phyloP scores from a whole-genome alignment of 345 rosid species.

The Gossypium stocksii region DNA sequence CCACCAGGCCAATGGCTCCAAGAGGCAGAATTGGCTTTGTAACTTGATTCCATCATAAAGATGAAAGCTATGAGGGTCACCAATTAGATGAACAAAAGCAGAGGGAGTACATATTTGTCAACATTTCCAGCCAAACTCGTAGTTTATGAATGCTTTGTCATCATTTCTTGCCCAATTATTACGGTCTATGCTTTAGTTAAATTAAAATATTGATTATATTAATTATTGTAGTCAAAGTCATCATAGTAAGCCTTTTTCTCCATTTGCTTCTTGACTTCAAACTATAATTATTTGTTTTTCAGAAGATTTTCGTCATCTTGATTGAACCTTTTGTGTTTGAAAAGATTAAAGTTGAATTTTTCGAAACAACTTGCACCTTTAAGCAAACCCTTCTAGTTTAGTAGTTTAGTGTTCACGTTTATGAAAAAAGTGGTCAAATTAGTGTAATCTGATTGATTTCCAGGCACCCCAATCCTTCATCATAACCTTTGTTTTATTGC shows the following conservation, averaged over 20 bases:
- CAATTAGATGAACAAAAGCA: neutral
- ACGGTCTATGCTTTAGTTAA: too few relatives aligned
- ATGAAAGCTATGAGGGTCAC: neutral
- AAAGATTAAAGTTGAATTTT: too few relatives aligned
- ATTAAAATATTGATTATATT: too few relatives aligned
- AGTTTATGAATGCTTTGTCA: too few relatives aligned
- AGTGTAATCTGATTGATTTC: neutral
- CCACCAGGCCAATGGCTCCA: neutral
- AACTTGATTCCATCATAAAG: neutral
- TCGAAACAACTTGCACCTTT: too few relatives aligned
- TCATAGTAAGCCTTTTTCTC: too few relatives aligned
- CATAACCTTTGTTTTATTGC: neutral
- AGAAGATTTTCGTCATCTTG: too few relatives aligned
- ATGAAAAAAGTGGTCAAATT: neutral
- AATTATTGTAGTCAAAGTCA: too few relatives aligned
- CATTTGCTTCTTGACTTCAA: too few relatives aligned
- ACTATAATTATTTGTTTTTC: too few relatives aligned
- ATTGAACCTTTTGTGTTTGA: too few relatives aligned
- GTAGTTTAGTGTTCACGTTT: neutral
- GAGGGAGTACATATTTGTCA: neutral
- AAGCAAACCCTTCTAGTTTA: neutral
- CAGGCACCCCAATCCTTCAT: neutral
- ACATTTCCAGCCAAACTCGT: neutral
- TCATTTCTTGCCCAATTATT: too few relatives aligned
- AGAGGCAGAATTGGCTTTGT: neutral